Base-by-base conservation (phyloP, 2,329 filamentous ascomycete species). In the Diaporthe sp. region DNA sequence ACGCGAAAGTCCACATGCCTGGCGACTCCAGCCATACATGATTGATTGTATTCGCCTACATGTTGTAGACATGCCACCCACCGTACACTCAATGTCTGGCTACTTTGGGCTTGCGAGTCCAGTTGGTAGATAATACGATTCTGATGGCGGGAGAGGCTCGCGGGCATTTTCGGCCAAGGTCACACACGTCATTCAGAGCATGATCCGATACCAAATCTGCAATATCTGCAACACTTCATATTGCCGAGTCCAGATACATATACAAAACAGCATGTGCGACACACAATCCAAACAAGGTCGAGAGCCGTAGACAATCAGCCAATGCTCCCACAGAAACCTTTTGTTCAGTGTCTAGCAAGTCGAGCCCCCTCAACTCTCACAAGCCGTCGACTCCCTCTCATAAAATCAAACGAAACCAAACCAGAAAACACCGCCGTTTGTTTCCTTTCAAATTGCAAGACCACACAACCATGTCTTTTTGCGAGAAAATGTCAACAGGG, bases 381-480 rank as follows among this genome's bases (percentile, higher is more conserved):
- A 10, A 28, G 60, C 15, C 63, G 9, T 22, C 25, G 28, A 20
- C 31, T 49, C 31, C 44, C 47, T 34, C 8, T 22, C 31, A 39
- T 20, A 42, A 42, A 53, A 68, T 53, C 65, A 68, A 68, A 68
- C 34, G 3, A 17, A 20, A 25, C 65, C 65, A 25, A 42, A 25
- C 65, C 47, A 68, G 22, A 28, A 39, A 68, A 53, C 47, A 53
- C 49, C 47, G 39, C 47, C 25, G 37, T 61, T 42, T 61, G 65
- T 53, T 53, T 39, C 65, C 34, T 37, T 37, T 42, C 31, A 58
- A 39, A 61, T 22, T 44, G 39, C 15, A 58, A 39, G 47, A 10
- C 39, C 25, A 63, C 47, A 70, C 39, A 68, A 34, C 25, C n/a
- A 4, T 17, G 60, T 73, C 61, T 65, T 71, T 42, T 51, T 61